Evolutionary conservation across 73 alveolate species (phyloP).

Genomic region (Paramecium sonneborni): DNA sequence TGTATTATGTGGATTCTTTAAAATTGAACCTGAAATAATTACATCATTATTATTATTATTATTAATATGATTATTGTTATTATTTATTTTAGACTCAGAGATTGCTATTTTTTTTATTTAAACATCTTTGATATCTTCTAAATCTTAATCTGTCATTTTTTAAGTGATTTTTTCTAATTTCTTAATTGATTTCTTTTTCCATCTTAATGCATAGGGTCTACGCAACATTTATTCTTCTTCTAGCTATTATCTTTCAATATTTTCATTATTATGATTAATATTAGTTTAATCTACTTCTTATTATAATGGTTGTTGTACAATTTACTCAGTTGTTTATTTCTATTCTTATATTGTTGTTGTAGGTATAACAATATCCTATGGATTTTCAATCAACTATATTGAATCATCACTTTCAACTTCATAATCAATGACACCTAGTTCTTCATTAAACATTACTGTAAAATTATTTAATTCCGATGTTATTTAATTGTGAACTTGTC

Average conservation of each 20-base stretch:
- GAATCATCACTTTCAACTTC: conserved; percentile 52
- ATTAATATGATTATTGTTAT: background rate
- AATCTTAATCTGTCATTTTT: background rate
- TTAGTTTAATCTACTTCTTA: background rate
- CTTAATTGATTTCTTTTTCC: background rate
- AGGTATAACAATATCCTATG: background rate
- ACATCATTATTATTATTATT: background rate
- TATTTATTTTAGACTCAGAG: background rate
- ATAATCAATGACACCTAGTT: background rate
- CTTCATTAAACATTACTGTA: background rate
- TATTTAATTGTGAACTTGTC: background rate
- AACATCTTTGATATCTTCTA: background rate
- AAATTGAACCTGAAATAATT: background rate
- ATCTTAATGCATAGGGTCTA: background rate
- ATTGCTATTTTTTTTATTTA: background rate
- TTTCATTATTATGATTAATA: background rate
- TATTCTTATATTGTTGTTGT: background rate
- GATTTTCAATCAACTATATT: background rate
- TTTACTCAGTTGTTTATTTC: background rate
- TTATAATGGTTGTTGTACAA: background rate
- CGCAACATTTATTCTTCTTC: background rate
- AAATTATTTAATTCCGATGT: background rate
- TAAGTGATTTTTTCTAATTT: background rate
- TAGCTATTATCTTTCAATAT: background rate
- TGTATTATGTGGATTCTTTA: background rate